Base-by-base conservation (phyloP, 139 green algal genomes). In the Nannochloris sp. region DNA sequence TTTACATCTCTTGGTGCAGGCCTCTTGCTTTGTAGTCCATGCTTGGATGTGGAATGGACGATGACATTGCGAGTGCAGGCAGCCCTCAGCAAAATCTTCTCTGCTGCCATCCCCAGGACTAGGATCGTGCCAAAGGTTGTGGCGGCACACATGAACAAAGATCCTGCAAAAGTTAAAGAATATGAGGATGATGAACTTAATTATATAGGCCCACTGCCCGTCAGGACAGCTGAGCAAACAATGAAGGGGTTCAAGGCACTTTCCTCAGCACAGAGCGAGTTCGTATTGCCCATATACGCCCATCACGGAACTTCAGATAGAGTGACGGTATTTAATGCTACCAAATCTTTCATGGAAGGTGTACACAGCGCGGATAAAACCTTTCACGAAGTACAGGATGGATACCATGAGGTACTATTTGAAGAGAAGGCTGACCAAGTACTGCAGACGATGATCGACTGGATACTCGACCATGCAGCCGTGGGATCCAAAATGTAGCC, bases 31-130 rank as follows among this genome's bases (percentile, higher is more conserved):
- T 76, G 72, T 61, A 84, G 79, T 3, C 73, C 84, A 2, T 68
- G 79, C 10, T 69, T 92, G 14, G 82, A 86, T 20, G 78, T 91
- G 20, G 84, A 89, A 59, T 89, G 83, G 85, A 88, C 67, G 0
- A 59, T 59, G 2, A 37, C 80, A 12, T 75, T 91, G 9, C 78
- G 67, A 67, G 45, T 82, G 17, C 84, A 90, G 56, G 82, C 85
- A 0, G 59, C 66, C 0, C 17, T 92, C 29, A 79, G 84, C 33
- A 62, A 48, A 23, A 16, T 90, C 49, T 50, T 92, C 49, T 66
- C 78, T 4, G 12, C 48, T 0, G 30, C 90, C 2, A 20, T 85
- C 1, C 85, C 85, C 0, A 63, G 65, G 26, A 69, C 70, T 5
- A 65, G 74, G 30, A 68, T 92, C 3, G 85, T 92, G 33, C 75